Percentiles rank a stretch among this genome's conserved stretches.
Evolutionary conservation across 1,284 basidiomycete species (phyloP).

Genomic region (Cerioporus squamosus): DNA sequence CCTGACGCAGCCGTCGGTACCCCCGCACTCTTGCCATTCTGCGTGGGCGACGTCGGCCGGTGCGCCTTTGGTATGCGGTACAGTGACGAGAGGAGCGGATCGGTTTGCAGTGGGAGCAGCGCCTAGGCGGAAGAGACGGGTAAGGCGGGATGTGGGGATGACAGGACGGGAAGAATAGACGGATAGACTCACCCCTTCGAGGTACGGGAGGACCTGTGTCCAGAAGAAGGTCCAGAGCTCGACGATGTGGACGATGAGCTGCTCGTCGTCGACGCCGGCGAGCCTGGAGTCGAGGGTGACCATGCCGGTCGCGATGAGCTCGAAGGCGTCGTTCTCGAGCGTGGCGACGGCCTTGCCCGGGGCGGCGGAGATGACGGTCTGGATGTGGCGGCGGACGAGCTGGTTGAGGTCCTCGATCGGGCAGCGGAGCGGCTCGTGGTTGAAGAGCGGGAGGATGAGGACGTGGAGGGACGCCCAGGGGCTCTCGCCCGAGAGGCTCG

Average conservation of each 20-base stretch:
- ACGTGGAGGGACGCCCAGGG: conserved; percentile 87
- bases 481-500: conserved; percentile 45
- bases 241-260: conserved; percentile 77
- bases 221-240: conserved; percentile 96
- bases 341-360: conserved; percentile 66
- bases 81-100: conserved; percentile 67
- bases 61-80: conserved; percentile 64
- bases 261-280: conserved; percentile 70
- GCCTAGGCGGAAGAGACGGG: conserved; percentile 48
- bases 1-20: conserved; percentile 30
- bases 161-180: not conserved
- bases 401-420: conserved; percentile 94
- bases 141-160: no score
- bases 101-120: conserved; percentile 77
- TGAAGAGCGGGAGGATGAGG: conserved; percentile 88
- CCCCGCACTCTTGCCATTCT: conserved; percentile 48
- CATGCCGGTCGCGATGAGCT: conserved; percentile 88
- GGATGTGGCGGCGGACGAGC: conserved; percentile 79
- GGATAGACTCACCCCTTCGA: conserved; percentile 72
- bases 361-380: conserved; percentile 63
- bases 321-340: conserved; percentile 81
- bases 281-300: conserved; percentile 90
- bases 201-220: conserved; percentile 88
- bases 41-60: conserved; percentile 57
- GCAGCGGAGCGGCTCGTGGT: conserved; percentile 86